A percentile compares a stretch with the other conserved stretches of the same genome.
phyloP scores from a whole-genome alignment of 2,329 filamentous ascomycete genomes.

The Cordyceps militaris region DNA sequence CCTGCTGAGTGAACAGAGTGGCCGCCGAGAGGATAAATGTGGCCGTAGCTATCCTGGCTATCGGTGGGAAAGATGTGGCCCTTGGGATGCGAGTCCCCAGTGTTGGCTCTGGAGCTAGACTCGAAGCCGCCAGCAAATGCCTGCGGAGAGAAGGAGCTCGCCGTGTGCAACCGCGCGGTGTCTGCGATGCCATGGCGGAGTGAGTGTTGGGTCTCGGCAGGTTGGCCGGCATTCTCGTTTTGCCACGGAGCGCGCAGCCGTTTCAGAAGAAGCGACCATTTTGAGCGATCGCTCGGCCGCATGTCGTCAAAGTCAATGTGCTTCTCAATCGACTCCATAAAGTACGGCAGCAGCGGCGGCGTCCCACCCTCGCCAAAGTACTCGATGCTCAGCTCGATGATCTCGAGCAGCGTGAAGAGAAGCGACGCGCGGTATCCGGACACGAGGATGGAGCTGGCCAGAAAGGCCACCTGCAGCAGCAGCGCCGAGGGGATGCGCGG shows the following conservation, averaged over 20 bases:
- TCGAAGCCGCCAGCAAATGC: background rate
- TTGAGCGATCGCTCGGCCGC: constrained; percentile 26
- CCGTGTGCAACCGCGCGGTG: background rate
- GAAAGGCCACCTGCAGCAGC: constrained; percentile 30
- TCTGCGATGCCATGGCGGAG: background rate
- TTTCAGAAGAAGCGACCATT: constrained; percentile 25
- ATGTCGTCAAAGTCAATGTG: constrained; percentile 24
- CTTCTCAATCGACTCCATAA: constrained; percentile 30
- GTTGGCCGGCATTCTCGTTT: background rate
- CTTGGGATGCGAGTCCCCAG: background rate
- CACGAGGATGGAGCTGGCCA: constrained; percentile 29
- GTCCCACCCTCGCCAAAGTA: constrained; percentile 28
- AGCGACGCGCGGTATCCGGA: constrained; percentile 28
- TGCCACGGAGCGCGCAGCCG: constrained; percentile 24
- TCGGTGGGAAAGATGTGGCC: background rate
- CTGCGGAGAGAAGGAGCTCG: background rate
- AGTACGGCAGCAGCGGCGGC: constrained; percentile 27
- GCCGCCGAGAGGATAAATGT: background rate
- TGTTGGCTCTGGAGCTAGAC: background rate
- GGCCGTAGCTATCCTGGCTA: background rate
- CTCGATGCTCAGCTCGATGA: constrained; percentile 26
- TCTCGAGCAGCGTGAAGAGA: constrained; percentile 30
- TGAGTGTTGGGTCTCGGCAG: background rate
- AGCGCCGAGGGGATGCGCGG: constrained; percentile 30
- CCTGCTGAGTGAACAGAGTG: background rate